Evolutionary conservation across 2,329 filamentous ascomycete genomes (phyloP).

Genomic region (Hypoxylon rubiginosum): DNA sequence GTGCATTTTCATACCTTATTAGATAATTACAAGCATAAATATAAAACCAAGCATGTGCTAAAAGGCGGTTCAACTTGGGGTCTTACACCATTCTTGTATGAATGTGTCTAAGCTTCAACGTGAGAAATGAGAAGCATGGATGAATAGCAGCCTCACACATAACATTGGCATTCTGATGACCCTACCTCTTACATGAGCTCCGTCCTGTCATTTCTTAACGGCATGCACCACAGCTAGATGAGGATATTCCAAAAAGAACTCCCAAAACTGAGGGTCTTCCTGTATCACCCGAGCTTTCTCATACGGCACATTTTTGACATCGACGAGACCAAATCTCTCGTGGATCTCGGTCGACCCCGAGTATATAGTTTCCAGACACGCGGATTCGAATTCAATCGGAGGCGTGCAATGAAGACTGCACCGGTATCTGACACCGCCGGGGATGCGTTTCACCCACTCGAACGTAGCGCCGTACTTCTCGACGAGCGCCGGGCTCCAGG

Average conservation of each 20-base stretch:
- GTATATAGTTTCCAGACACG: not conserved
- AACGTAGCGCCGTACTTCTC: too few species aligned
- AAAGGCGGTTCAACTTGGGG: too few species aligned
- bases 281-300: not conserved
- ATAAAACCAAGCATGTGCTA: too few species aligned
- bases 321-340: not conserved
- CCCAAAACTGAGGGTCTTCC: not conserved
- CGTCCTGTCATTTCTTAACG: not conserved
- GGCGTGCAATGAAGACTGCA: too few species aligned
- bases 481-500: too few species aligned
- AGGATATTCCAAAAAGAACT: not conserved
- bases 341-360: not conserved
- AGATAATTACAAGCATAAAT: not conserved
- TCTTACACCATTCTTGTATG: too few species aligned
- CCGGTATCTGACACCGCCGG: too few species aligned
- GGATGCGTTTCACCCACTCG: too few species aligned
- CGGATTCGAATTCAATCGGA: too few species aligned
- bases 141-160: not conserved
- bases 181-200: not conserved
- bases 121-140: not conserved
- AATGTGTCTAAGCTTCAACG: not conserved
- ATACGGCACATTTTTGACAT: not conserved
- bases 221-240: not conserved
- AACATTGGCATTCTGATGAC: not conserved
- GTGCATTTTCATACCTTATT: not conserved